Conservation (phyloP, 2,329 filamentous ascomycete genomes). For the Stagonosporopsis rhizophila region DNA sequence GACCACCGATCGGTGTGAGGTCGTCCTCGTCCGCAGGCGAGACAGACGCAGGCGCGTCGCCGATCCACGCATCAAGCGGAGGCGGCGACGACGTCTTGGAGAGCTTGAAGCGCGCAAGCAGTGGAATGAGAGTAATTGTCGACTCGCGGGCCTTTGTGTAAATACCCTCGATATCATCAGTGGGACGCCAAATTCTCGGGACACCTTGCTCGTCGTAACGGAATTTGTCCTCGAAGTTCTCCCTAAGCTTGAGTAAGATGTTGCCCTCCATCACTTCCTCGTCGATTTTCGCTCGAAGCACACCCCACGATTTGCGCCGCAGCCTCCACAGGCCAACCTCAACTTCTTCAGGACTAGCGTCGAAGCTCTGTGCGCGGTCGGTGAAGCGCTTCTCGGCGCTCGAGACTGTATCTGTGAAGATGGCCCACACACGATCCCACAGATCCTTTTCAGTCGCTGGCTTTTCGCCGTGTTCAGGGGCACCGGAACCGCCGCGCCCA, state of each 20-base stretch:
- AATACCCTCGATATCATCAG: constrained; percentile 94
- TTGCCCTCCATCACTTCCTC: constrained; percentile 99
- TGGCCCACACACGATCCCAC: constrained; percentile 93
- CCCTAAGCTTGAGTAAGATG: constrained; percentile 88
- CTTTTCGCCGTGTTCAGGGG: constrained; percentile 78
- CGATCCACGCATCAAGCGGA: constrained; percentile 84
- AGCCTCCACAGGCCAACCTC: constrained; percentile 92
- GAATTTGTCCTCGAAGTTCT: constrained; percentile 99
- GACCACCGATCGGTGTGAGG: constrained; percentile 83
- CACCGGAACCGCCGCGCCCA: constrained; percentile 80
- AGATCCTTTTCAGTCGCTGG: constrained; percentile 78
- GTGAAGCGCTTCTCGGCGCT: constrained; percentile 87
- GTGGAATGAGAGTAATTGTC: constrained; percentile 86
- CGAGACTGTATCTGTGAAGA: constrained; percentile 81
- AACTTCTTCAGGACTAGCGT: constrained; percentile 89
- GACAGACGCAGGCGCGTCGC: constrained; percentile 74
- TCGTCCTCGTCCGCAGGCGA: constrained; percentile 90
- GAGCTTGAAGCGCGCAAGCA: constrained; percentile 84
- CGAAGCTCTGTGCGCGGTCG: constrained; percentile 89
- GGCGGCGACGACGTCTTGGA: constrained; percentile 76
- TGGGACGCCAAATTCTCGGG: constrained; percentile 94
- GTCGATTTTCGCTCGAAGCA: constrained; percentile 86
- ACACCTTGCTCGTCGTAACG: constrained; percentile 95
- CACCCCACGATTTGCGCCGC: constrained; percentile 92
- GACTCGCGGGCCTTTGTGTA: constrained; percentile 94